Percentiles rank a stretch among this genome's conserved stretches.
These are phyloP conservation scores for Cyphellophora attinorum DNA, from an alignment of 2,329 filamentous ascomycete genomes.

Conservation along the genomic window DNA sequence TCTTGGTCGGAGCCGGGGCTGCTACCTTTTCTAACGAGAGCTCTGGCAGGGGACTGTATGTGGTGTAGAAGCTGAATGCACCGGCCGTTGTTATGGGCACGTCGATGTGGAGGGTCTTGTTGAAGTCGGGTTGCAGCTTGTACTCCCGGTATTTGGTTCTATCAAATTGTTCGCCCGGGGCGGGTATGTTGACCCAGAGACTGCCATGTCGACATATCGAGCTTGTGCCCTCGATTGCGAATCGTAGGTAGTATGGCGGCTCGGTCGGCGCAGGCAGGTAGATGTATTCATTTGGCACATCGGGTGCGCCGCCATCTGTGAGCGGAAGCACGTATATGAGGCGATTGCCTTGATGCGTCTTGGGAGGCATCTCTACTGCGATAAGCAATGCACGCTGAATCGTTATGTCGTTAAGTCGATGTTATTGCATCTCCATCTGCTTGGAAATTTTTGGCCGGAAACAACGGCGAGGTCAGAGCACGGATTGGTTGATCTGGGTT, in stretches of 20 bases:
- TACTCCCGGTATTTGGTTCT: constrained; percentile 68
- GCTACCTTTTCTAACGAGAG: constrained; percentile 52
- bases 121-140: constrained; percentile 86
- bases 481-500: too few species aligned
- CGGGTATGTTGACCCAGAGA: constrained; percentile 92
- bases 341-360: constrained; percentile 15
- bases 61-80: constrained; percentile 89
- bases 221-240: constrained; percentile 30
- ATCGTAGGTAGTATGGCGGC: constrained; percentile 48
- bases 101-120: constrained; percentile 80
- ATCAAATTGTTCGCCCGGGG: constrained; percentile 63
- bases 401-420: too few species aligned
- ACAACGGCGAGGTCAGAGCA: constrained; percentile 1
- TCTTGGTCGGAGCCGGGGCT: constrained; percentile 52
- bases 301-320: constrained; percentile 85
- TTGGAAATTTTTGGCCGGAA: too few species aligned
- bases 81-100: constrained; percentile 74
- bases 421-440: too few species aligned
- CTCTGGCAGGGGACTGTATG: constrained; percentile 76
- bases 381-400: too few species aligned
- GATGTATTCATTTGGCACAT: constrained; percentile 82
- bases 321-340: constrained; percentile 80
- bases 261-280: constrained; percentile 72
- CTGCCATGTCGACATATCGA: constrained; percentile 92
- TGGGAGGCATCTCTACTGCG: constrained; percentile 13